Evolutionary conservation across 768 basidiomycete genomes (phyloP).

Genomic region (Leucogyrophana mollusca): DNA sequence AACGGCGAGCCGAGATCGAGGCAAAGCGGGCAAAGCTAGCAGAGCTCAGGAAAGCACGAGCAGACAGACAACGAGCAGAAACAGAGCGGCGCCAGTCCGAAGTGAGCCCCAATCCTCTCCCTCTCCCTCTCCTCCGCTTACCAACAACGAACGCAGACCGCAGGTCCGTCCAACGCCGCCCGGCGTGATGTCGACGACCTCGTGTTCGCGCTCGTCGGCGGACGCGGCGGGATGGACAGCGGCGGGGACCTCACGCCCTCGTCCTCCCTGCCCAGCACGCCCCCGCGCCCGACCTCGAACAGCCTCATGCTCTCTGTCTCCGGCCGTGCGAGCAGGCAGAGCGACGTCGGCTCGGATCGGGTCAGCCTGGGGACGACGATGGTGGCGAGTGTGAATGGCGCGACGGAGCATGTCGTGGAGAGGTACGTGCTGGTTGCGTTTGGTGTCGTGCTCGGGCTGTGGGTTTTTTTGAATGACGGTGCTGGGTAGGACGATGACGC

Average conservation of each 20-base stretch:
- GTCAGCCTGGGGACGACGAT: constrained; percentile 44
- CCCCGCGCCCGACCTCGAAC: constrained; percentile 40
- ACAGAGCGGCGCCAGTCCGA: constrained; percentile 34
- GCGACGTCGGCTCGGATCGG: constrained; percentile 57
- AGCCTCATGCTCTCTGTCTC: constrained; percentile 40
- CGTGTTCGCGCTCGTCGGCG: constrained; percentile 57
- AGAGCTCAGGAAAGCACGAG: constrained; percentile 76
- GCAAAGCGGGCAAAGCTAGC: constrained; percentile 87
- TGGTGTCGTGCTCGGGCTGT: neutral
- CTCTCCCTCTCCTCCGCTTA: constrained; percentile 2
- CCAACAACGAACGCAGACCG: constrained; percentile 22
- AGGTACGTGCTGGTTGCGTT: constrained; percentile 42
- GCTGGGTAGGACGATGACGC: constrained; percentile 64
- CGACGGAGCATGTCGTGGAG: constrained; percentile 68
- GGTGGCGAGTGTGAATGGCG: constrained; percentile 48
- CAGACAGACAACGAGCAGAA: constrained; percentile 61
- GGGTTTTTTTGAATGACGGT: no score
- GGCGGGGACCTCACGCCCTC: constrained; percentile 63
- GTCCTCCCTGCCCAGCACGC: constrained; percentile 73
- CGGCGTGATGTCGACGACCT: constrained; percentile 71
- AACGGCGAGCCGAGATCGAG: constrained; percentile 84
- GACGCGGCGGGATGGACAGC: constrained; percentile 51
- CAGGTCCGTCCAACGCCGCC: constrained; percentile 38
- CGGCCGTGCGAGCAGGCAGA: constrained; percentile 68
- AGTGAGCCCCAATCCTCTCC: constrained; percentile 11